phyloP scores from a whole-genome alignment of 768 basidiomycete genomes.

The Mycena polygramma region DNA sequence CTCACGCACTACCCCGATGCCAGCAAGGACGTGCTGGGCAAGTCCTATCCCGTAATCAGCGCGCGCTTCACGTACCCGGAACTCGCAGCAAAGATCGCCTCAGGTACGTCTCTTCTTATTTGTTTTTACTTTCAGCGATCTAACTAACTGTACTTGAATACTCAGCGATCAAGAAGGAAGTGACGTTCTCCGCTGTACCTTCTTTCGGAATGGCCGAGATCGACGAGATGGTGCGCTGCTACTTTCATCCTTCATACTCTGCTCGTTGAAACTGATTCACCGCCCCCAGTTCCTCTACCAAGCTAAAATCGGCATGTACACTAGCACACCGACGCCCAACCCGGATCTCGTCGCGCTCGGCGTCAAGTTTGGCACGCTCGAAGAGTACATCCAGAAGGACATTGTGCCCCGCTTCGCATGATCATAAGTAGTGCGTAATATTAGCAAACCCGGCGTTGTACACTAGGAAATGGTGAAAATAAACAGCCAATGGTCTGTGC shows the following conservation, averaged over 20 bases:
- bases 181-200: slow-evolving; percentile 12
- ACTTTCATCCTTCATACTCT: neutral
- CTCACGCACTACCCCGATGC: slow-evolving; percentile 29
- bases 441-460: too few relatives aligned
- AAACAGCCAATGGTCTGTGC: too few relatives aligned
- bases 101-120: slow-evolving; percentile 15
- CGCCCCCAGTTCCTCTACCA: slow-evolving; percentile 23
- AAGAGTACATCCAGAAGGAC: slow-evolving; percentile 31
- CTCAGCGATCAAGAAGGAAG: slow-evolving; percentile 26
- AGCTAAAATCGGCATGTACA: slow-evolving; percentile 15
- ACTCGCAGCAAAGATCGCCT: slow-evolving; percentile 29
- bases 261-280: neutral
- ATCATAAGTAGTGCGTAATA: neutral
- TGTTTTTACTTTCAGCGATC: too few relatives aligned
- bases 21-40: slow-evolving; percentile 23
- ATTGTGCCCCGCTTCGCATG: slow-evolving; percentile 22
- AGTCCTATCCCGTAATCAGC: slow-evolving; percentile 29
- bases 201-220: slow-evolving; percentile 17
- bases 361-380: slow-evolving; percentile 35
- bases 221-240: slow-evolving; percentile 30
- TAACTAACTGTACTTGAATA: too few relatives aligned
- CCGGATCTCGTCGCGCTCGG: slow-evolving; percentile 33
- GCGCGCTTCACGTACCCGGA: slow-evolving; percentile 28
- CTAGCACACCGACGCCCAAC: slow-evolving; percentile 25
- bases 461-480: too few relatives aligned